Conservation (phyloP, 192 early-diverging fungal species). For the Martensiomyces pterosporus region DNA sequence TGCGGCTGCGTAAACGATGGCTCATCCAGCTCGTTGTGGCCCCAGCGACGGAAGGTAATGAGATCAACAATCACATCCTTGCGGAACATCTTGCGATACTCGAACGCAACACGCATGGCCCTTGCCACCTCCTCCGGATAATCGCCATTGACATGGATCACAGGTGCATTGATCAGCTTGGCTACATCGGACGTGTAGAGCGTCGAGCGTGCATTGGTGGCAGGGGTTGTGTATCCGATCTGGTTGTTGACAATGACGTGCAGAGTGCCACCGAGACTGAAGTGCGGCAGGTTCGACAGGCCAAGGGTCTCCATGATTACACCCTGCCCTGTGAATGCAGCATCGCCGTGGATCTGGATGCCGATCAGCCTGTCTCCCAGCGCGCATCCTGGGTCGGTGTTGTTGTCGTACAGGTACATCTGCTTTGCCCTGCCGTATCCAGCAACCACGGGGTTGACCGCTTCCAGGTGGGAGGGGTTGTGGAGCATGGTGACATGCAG, state of each 20-base stretch:
- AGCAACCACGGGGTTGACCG: constrained; percentile 92
- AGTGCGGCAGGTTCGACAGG: constrained; percentile 93
- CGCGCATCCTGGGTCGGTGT: constrained; percentile 64
- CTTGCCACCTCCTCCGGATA: constrained; percentile 88
- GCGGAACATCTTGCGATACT: constrained; percentile 89
- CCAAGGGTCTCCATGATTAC: constrained; percentile 96
- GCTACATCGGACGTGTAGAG: constrained; percentile 91
- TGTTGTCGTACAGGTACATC: constrained; percentile 70
- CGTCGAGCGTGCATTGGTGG: constrained; percentile 88
- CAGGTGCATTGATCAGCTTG: constrained; percentile 93
- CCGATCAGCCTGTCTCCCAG: constrained; percentile 93
- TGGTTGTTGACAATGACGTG: constrained; percentile 99
- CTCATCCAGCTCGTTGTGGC: constrained; percentile 98
- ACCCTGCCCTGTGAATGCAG: constrained; percentile 83
- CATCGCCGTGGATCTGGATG: constrained; percentile 94
- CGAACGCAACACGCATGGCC: constrained; percentile 79
- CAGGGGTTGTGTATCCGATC: constrained; percentile 95
- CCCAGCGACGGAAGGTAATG: constrained; percentile 94
- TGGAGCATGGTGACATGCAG: constrained; percentile 87
- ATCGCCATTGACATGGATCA: constrained; percentile 96
- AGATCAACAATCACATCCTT: constrained; percentile 95
- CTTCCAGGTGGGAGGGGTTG: constrained; percentile 97
- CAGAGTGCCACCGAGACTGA: constrained; percentile 89
- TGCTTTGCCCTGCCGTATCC: constrained; percentile 95
- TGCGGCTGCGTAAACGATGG: constrained; percentile 94